Percentiles rank a stretch among this genome's conserved stretches.
phyloP scores from a whole-genome alignment of 2,329 filamentous ascomycete genomes.

The Aspergillus quadrilineatus region DNA sequence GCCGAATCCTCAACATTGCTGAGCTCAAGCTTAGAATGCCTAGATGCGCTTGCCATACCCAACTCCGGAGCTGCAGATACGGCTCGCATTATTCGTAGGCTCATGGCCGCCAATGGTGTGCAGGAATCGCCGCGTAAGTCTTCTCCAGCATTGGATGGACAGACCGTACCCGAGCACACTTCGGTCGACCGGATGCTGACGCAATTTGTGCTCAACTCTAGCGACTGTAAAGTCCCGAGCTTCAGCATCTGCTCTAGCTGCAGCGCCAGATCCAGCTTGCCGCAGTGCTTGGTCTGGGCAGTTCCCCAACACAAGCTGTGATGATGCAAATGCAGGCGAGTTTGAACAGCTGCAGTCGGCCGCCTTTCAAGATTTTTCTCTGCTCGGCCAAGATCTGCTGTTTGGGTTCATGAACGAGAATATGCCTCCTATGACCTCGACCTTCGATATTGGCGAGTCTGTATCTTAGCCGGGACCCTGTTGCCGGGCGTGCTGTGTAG shows the following conservation, averaged over 20 bases:
- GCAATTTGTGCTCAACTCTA: too few relatives aligned
- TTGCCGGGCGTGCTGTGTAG: too few relatives aligned
- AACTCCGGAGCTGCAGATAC: constrained; percentile 8
- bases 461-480: neutral
- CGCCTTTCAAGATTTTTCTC: constrained; percentile 2
- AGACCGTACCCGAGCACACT: too few relatives aligned
- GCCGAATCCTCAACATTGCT: neutral
- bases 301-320: too few relatives aligned
- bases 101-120: constrained; percentile 11
- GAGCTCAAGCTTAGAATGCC: neutral
- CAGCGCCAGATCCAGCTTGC: too few relatives aligned
- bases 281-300: too few relatives aligned
- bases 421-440: neutral
- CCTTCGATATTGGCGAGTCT: neutral
- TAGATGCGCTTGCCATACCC: constrained; percentile 9
- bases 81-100: constrained; percentile 8
- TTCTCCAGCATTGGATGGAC: too few relatives aligned
- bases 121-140: neutral
- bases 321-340: neutral
- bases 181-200: too few relatives aligned
- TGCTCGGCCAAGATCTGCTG: constrained; percentile 7
- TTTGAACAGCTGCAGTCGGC: neutral
- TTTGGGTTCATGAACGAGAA: constrained; percentile 15
- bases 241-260: too few relatives aligned
- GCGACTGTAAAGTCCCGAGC: too few relatives aligned